These are phyloP conservation scores for Aspergillus affinis DNA, from an alignment of 495 filamentous ascomycete species.

Conservation along the genomic window DNA sequence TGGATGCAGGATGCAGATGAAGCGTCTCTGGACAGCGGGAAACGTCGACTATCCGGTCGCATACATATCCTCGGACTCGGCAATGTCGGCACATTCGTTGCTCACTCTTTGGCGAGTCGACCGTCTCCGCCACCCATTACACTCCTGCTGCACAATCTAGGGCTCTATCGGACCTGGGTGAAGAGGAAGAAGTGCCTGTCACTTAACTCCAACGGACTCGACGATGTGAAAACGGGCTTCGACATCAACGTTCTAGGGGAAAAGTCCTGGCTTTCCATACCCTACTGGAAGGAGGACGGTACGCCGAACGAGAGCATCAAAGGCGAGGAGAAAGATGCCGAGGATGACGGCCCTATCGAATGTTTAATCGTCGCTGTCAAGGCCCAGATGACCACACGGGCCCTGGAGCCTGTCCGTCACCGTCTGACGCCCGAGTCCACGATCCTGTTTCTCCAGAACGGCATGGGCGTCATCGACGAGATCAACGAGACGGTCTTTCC, in stretches of 20 bases:
- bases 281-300: conserved; percentile 28
- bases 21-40: conserved; percentile 20
- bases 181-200: conserved; percentile 30
- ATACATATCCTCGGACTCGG: conserved; percentile 63
- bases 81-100: conserved; percentile 59
- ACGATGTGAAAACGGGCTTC: conserved; percentile 42
- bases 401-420: conserved; percentile 57
- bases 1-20: conserved; percentile 35
- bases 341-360: conserved; percentile 55
- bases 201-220: conserved; percentile 37
- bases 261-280: conserved; percentile 33
- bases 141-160: conserved; percentile 48
- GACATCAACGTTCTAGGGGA: conserved; percentile 39
- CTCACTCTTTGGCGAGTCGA: conserved; percentile 56
- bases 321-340: conserved; percentile 9
- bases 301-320: conserved; percentile 16
- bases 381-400: conserved; percentile 53
- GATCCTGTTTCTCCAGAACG: conserved; percentile 78
- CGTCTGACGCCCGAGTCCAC: conserved; percentile 72
- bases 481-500: conserved; percentile 68
- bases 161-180: conserved; percentile 29
- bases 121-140: conserved; percentile 60
- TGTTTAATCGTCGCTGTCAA: conserved; percentile 76
- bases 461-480: conserved; percentile 76
- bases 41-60: conserved; percentile 36